Base-by-base conservation (phyloP, 495 filamentous ascomycete genomes). In the Neurospora pannonica region DNA sequence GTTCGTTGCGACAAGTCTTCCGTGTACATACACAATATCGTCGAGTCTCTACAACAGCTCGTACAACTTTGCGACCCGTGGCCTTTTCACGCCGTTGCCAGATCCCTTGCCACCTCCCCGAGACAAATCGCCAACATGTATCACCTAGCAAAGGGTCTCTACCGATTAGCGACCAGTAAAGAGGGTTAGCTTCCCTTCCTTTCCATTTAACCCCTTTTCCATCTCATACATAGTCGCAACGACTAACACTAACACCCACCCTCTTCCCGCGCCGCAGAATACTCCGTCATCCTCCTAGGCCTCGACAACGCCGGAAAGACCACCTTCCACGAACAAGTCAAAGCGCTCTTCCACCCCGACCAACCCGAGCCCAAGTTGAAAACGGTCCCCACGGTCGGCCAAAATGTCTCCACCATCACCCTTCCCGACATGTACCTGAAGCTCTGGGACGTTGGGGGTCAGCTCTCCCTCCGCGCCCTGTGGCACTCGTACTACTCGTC, bases 281-380 rank as follows among this genome's bases (percentile, higher is more conserved):
- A 97, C 87, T 98, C 96, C 40, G 92, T 98, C 77, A 91, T 99
- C 74, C 92, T 99, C 70, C 92, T 98, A 76, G 96, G 96, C 71
- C 92, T 99, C 80, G 96, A 99, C 85, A 98, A 98, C 79, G 96
- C 96, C 71, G 96, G 96, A 82, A 99, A 99, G 86, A 98, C 96
- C 42, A 99, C 96, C 17, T 94, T 99, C 81, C 94, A 97, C 82
- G 93, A 96, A 75, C 94, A 97, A 80, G 92, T 98, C 79, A 97
- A 97, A 84, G 88, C 94, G 46, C 86, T 95, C 78, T 97, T 92
- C 84, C 88, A 91, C 73, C 90, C 92, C 42, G 87, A 88, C 73
- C 86, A 87, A 77, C 86, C 89, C 73, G 81, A 88, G 71, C 82
- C 88, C 9, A 88, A 85, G 82, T 84, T 83, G 74, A 90, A 87